Conservation (phyloP, 1,284 basidiomycete species). For the Ganoderma multipileum region DNA sequence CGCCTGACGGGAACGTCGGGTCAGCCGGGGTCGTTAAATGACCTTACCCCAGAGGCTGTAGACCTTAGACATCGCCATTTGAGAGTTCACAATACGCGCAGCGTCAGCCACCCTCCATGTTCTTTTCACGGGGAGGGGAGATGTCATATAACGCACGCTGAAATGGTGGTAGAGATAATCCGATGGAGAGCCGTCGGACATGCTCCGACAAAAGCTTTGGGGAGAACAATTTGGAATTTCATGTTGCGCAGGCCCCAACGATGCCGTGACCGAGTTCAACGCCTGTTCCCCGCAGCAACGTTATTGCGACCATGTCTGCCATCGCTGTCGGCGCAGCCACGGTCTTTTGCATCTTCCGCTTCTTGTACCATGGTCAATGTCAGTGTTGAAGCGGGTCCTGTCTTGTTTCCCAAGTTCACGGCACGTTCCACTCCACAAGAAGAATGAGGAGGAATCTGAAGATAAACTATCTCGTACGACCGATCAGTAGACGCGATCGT, state of each 20-base stretch:
- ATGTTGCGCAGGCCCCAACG: neutral
- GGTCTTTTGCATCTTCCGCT: neutral
- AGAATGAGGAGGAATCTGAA: neutral
- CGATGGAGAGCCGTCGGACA: neutral
- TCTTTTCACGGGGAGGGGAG: neutral
- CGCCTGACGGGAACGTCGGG: neutral
- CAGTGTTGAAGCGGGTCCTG: neutral
- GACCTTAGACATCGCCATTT: too few relatives aligned
- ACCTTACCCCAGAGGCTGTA: neutral
- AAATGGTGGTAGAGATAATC: neutral
- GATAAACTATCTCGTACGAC: neutral
- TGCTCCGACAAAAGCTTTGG: neutral
- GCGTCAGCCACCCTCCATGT: too few relatives aligned
- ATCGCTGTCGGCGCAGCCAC: neutral
- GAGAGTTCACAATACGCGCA: too few relatives aligned
- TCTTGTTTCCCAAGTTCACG: neutral
- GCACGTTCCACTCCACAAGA: neutral
- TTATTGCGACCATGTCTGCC: neutral
- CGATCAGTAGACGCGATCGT: neutral
- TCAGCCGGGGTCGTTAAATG: neutral
- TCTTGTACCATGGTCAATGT: neutral
- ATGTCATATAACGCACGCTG: neutral
- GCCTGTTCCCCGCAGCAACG: neutral
- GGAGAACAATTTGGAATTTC: neutral
- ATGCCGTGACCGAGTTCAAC: neutral